A percentile compares a stretch with the other conserved stretches of the same genome.
phyloP scores from a whole-genome alignment of 176 grass and related monocot genomes.

The Eragrostis curvula region DNA sequence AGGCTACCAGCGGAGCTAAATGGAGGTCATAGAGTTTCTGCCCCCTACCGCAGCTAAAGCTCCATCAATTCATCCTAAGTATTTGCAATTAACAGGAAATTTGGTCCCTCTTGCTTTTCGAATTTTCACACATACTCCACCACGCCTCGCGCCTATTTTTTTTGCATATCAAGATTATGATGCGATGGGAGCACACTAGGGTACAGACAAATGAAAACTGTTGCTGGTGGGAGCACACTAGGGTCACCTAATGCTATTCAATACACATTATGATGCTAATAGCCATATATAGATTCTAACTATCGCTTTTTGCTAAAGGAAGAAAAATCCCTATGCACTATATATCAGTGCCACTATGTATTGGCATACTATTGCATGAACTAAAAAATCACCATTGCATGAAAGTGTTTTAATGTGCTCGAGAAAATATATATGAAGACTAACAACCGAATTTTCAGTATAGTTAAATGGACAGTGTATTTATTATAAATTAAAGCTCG shows the following conservation, averaged over 20 bases:
- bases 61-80: neutral
- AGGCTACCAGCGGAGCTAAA: neutral
- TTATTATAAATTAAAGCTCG: neutral
- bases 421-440: slow-evolving; percentile 5
- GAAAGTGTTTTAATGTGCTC: neutral
- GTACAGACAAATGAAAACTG: neutral
- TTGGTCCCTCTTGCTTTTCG: neutral
- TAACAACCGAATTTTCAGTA: neutral
- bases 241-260: neutral
- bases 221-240: no score
- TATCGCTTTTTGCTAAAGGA: slow-evolving; percentile 9
- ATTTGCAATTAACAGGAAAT: neutral
- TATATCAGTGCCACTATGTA: neutral
- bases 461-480: neutral
- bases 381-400: neutral
- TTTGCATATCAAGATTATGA: neutral
- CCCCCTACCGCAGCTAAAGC: neutral
- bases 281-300: neutral
- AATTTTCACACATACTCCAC: no score
- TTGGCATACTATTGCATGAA: neutral
- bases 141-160: neutral
- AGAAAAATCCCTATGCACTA: neutral
- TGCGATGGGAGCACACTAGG: neutral
- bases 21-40: neutral
- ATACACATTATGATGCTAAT: slow-evolving; percentile 20